Evolutionary conservation across 1,139 yeast species (phyloP).

Genomic region (Taphrina pruni): DNA sequence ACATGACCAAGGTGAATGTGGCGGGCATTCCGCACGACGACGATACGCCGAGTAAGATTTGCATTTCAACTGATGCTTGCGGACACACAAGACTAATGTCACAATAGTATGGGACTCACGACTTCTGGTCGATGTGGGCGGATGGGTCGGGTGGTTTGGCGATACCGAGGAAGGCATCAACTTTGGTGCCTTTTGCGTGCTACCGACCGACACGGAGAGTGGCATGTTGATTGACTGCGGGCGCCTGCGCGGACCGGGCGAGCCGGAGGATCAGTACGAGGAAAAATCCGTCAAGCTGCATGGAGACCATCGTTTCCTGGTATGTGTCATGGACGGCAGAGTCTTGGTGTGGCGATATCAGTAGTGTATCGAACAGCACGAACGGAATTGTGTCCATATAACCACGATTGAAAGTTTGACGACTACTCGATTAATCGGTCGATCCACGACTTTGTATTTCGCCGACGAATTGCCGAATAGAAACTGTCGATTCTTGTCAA

Average conservation of each 20-base stretch:
- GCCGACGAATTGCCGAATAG: neutral
- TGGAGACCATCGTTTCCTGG: slow-evolving; percentile 8
- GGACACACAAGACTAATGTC: too few species aligned
- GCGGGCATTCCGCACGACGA: slow-evolving; percentile 12
- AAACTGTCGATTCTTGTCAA: neutral
- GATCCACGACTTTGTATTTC: neutral
- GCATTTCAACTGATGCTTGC: too few species aligned
- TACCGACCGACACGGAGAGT: slow-evolving; percentile 6
- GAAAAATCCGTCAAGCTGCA: slow-evolving; percentile 1
- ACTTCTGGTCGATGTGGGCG: slow-evolving; percentile 20
- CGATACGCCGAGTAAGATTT: slow-evolving; percentile 18
- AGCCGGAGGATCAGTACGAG: slow-evolving; percentile 31
- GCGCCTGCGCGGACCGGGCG: slow-evolving; percentile 26
- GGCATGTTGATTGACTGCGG: slow-evolving; percentile 23
- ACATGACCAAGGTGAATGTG: slow-evolving; percentile 17
- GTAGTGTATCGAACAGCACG: too few species aligned
- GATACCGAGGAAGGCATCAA: slow-evolving; percentile 23
- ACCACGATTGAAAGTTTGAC: too few species aligned
- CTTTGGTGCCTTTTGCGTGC: slow-evolving; percentile 21
- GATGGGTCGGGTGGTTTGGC: slow-evolving; percentile 30
- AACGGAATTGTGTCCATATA: too few species aligned
- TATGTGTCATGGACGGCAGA: slow-evolving; percentile 27
- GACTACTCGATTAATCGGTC: too few species aligned
- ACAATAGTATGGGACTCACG: slow-evolving; percentile 21
- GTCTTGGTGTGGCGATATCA: slow-evolving; percentile 17